A percentile compares a stretch with the other conserved stretches of the same genome.
Evolutionary conservation across 1,139 yeast species (phyloP).

Genomic region (Geotrichum histeridarum): DNA sequence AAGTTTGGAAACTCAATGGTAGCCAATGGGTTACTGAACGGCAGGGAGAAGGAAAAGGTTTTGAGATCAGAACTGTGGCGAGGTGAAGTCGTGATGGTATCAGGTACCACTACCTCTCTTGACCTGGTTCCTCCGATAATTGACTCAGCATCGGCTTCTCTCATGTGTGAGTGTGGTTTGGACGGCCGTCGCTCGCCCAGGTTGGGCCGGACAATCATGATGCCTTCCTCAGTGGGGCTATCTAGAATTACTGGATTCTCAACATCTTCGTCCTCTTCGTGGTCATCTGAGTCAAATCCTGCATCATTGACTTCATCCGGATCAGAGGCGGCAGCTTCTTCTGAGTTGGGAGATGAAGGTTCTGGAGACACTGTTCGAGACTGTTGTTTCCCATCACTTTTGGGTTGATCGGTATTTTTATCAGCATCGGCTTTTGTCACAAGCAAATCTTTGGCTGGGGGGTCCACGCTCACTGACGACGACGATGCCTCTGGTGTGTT

Average conservation of each 20-base stretch:
- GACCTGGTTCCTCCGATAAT: conserved; percentile 32
- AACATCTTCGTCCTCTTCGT: neutral
- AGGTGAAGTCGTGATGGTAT: conserved; percentile 3
- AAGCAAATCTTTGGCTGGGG: too few species aligned
- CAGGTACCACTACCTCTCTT: conserved; percentile 10
- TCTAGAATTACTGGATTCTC: neutral
- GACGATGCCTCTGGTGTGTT: too few species aligned
- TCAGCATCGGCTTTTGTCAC: too few species aligned
- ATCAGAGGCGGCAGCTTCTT: neutral
- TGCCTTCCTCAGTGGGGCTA: neutral
- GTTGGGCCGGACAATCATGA: neutral
- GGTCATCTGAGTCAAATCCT: neutral
- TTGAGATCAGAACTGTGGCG: conserved; percentile 21
- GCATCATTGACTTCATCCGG: conserved; percentile 1
- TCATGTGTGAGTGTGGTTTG: conserved; percentile 17
- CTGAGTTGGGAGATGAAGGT: neutral
- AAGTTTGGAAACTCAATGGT: conserved; percentile 25
- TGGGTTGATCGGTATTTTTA: too few species aligned
- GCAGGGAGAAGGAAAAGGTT: conserved; percentile 33
- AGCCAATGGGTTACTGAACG: conserved; percentile 33
- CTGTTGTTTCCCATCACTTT: too few species aligned
- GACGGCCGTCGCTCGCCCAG: neutral
- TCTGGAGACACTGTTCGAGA: too few species aligned
- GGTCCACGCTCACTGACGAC: too few species aligned
- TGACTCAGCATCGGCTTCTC: conserved; percentile 30